These are phyloP conservation scores for Arabidopsis thaliana DNA, from an alignment of 345 rosid species.

Conservation along the genomic window TAIR10.1 NC_003070.9:29788501-29789000, in stretches of 20 bases:
- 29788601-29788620: neutral
- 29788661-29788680: conserved; percentile 31
- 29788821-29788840: conserved; percentile 64
- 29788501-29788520: neutral
- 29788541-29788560: conserved; percentile 13
- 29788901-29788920: no score
- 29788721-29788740: conserved; percentile 57
- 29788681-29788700: conserved; percentile 41
- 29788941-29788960: neutral
- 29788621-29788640: conserved; percentile 33
- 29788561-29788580: conserved; percentile 29
- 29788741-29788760: conserved; percentile 72
- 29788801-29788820: conserved; percentile 58
- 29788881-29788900: no score
- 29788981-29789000: conserved; percentile 13
- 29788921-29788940: no score
- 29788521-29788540: neutral
- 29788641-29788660: conserved; percentile 37
- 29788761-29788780: conserved; percentile 56
- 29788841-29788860: conserved; percentile 64
- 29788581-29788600: neutral
- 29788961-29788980: neutral
- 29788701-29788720: conserved; percentile 51
- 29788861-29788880: neutral
- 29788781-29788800: conserved; percentile 58